Conservation (phyloP, 1,284 basidiomycete genomes). For the Heterobasidion annosum region DNA sequence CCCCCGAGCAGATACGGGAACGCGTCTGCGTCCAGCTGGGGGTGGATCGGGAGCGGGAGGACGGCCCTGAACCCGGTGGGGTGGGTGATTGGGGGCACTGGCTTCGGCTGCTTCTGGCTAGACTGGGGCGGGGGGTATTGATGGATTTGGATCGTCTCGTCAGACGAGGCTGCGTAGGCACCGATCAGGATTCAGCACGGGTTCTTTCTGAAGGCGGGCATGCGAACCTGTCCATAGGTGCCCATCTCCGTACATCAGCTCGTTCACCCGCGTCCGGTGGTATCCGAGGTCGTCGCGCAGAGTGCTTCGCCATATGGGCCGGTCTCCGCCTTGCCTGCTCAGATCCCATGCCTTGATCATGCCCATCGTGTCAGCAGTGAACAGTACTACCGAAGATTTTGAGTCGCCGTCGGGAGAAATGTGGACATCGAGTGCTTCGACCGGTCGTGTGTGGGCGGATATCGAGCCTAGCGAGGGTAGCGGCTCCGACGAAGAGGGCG, state of each 20-base stretch:
- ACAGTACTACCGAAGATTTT: constrained; percentile 31
- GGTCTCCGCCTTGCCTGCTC: constrained; percentile 27
- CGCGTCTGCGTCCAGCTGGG: constrained; percentile 30
- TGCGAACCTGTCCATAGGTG: constrained; percentile 78
- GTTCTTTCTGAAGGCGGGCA: neutral
- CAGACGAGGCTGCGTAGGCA: constrained; percentile 61
- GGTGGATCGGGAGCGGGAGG: constrained; percentile 56
- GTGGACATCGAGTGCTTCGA: constrained; percentile 52
- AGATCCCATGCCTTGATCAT: constrained; percentile 72
- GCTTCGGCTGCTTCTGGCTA: constrained; percentile 25
- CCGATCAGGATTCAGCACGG: neutral
- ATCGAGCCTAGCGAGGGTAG: constrained; percentile 53
- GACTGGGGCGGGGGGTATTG: constrained; percentile 21
- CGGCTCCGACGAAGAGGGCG: constrained; percentile 25
- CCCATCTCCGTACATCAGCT: constrained; percentile 53
- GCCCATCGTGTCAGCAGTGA: constrained; percentile 84
- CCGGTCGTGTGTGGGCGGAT: constrained; percentile 66
- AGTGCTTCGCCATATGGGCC: constrained; percentile 39
- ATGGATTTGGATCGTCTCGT: constrained; percentile 70
- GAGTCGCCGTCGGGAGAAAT: constrained; percentile 25
- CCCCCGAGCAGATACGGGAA: constrained; percentile 67
- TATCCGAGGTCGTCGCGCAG: constrained; percentile 52
- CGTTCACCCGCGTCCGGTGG: constrained; percentile 77
- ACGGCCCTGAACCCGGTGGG: constrained; percentile 63
- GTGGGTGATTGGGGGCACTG: constrained; percentile 50